These are phyloP conservation scores for Fusarium decemcellulare DNA, from an alignment of 2,329 filamentous ascomycete genomes.

Conservation along the genomic window DNA sequence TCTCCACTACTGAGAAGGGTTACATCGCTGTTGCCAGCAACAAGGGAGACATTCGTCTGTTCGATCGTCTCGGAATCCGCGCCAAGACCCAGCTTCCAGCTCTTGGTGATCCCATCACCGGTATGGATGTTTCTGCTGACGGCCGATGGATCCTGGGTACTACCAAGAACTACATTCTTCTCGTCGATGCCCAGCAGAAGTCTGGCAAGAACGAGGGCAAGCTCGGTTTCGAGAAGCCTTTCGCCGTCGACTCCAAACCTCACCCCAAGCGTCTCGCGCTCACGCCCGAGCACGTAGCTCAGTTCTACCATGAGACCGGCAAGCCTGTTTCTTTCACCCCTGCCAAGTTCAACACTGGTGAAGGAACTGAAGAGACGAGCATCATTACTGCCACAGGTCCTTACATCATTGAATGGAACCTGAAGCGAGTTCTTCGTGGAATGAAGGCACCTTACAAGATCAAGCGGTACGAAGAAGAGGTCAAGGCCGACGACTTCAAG, in stretches of 20 bases:
- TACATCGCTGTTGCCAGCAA: constrained; percentile 97
- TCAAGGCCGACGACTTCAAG: constrained; percentile 99
- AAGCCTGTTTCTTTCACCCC: constrained; percentile 89
- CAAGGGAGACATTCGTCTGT: constrained; percentile 97
- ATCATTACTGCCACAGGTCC: constrained; percentile 98
- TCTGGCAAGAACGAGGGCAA: constrained; percentile 97
- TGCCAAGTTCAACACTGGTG: constrained; percentile 93
- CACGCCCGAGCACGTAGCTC: constrained; percentile 92
- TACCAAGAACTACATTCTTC: constrained; percentile 92
- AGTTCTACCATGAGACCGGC: constrained; percentile 97
- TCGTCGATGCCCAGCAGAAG: constrained; percentile 93
- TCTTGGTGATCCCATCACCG: constrained; percentile 93
- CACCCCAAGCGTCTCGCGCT: constrained; percentile 91
- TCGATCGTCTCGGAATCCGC: constrained; percentile 95
- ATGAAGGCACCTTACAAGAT: constrained; percentile 93
- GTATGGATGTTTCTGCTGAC: constrained; percentile 94
- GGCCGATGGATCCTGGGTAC: constrained; percentile 96
- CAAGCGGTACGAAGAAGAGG: constrained; percentile 94
- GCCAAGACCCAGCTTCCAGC: constrained; percentile 98
- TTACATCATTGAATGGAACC: constrained; percentile 95
- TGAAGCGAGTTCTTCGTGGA: constrained; percentile 89
- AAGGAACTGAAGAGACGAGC: constrained; percentile 86
- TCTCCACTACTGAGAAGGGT: constrained; percentile 95
- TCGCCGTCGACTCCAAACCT: constrained; percentile 93
- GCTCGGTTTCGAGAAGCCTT: constrained; percentile 95